Base-by-base conservation (phyloP, 768 basidiomycete species). In the Suillus subalutaceus region DNA sequence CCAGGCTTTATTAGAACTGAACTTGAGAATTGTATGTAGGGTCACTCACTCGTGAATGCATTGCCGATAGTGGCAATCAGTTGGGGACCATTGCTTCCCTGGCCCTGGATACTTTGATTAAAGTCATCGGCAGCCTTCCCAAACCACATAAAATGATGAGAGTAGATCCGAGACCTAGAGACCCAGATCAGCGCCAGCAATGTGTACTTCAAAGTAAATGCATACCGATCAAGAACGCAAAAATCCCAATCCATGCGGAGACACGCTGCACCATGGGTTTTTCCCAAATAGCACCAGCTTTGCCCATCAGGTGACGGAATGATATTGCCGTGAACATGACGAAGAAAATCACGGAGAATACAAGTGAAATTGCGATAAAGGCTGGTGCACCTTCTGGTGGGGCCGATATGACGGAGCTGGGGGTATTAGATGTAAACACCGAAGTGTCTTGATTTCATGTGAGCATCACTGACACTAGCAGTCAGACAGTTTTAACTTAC, bases 121-220 rank as follows among this genome's bases (percentile, higher is more conserved):
- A 94, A 93, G 72, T 92, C 91, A 62, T 88, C 84, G 0, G 89
- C 86, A 2, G 91, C 87, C 75, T 93, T 92, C 23, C 88, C 90
- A 67, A 92, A 92, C 86, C 89, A 92, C 85, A 94, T 90, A 67
- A 90, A 63, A 90, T 78, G 66, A 93, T 82, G 23, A 92, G 80
- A 79, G 91, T 90, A 10, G 89, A 81, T 3, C 86, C 87, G 65
- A 91, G 75, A 16, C 91, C 91, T 92, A 63, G 18, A 53, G 43
- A 18, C 18, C 26, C 10, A 20, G 41, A 43, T 60, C 18, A 40
- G 57, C 20, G 62, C 41, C 58, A 40, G 61, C 8, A 48, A 50
- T 65, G 46, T 41, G 68, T 18, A 56, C 20, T 23, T 61, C 32
- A 48, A 35, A 5, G 43, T 8, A 62, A 38, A 50, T 40, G 73